These are phyloP conservation scores for Geoglossum glabrum DNA, from an alignment of 495 filamentous ascomycete species.

Conservation along the genomic window DNA sequence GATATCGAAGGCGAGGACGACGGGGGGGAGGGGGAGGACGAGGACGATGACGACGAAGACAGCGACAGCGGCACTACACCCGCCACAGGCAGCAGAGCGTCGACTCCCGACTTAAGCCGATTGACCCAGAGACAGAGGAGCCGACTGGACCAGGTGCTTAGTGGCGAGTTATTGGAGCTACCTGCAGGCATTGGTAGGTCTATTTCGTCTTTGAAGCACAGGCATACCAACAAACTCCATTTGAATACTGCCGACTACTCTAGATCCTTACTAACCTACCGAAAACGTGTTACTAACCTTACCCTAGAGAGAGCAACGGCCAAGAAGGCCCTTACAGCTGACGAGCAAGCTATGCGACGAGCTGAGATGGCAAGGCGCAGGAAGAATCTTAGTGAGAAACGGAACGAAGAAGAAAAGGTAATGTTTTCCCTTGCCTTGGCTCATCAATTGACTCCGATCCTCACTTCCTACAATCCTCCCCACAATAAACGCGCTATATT, in stretches of 20 bases:
- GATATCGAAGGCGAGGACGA: slow-evolving; percentile 31
- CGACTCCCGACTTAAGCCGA: slow-evolving; percentile 60
- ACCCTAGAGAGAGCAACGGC: slow-evolving; percentile 30
- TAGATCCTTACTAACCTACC: neutral
- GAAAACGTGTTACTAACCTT: neutral
- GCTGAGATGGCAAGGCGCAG: slow-evolving; percentile 89
- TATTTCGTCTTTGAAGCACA: neutral
- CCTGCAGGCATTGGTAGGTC: slow-evolving; percentile 43
- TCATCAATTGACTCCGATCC: neutral
- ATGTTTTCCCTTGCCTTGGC: neutral
- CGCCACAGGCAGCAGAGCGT: slow-evolving; percentile 34
- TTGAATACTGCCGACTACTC: neutral
- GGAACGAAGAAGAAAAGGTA: slow-evolving; percentile 97
- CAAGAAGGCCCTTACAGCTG: slow-evolving; percentile 80
- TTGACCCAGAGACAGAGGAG: slow-evolving; percentile 77
- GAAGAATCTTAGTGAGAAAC: slow-evolving; percentile 94
- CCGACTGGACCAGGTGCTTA: slow-evolving; percentile 45
- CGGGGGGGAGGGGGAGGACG: slow-evolving; percentile 34
- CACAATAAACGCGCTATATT: slow-evolving; percentile 2
- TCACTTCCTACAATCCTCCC: neutral
- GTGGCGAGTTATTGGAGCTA: slow-evolving; percentile 59
- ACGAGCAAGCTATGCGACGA: slow-evolving; percentile 86
- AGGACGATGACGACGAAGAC: slow-evolving; percentile 28
- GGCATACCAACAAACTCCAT: neutral
- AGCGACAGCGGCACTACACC: slow-evolving; percentile 42